Base-by-base conservation (phyloP, 495 filamentous ascomycete species). In the Xylaria grammica region DNA sequence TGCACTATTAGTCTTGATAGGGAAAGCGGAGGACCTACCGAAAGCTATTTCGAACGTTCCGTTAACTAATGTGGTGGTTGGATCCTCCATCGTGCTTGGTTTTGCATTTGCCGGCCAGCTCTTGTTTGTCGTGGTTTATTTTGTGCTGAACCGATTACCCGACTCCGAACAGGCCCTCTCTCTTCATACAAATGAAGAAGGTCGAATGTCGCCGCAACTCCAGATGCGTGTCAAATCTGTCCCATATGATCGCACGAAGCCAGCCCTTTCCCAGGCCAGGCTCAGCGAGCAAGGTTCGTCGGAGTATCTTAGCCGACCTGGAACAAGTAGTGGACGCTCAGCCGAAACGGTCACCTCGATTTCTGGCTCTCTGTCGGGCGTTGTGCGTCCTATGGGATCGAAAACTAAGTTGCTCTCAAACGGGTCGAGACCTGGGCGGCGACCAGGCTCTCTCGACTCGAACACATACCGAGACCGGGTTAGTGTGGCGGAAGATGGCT, bases 271-370 rank as follows among this genome's bases (percentile, higher is more conserved):
- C 7, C 50, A 64, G 42, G 54, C 51, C 1, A 68, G 55, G 10
- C 42, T 54, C 26, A 75, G 76, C 45, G 42, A 65, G 38, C 70
- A 72, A 3, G 53, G 45, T 15, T 73, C 74, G 9, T 62, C 69
- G 27, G 77, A 77, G 0, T 73, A 64, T 17, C 59, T 66, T 20
- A 78, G 62, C 1, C 74, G 74, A 2, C 80, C 79, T 0, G 74
- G 76, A 19, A 80, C 79, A 7, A 78, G 75, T 42, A 65, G 64
- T 50, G 76, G 74, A n/a, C 78, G 72, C 26, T 82, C 80, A 19
- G 68, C 79, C 1, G 84, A 87, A 54, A 82, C 81, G 20, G 76
- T 83, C 56, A 82, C 73, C 58, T 87, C 85, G 30, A 75, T 84
- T 32, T 81, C 82, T 6, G 80, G 80, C 1, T 87, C 85, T 0